phyloP scores from a whole-genome alignment of 2,329 filamentous ascomycete species.

The Aspergillus sp. region DNA sequence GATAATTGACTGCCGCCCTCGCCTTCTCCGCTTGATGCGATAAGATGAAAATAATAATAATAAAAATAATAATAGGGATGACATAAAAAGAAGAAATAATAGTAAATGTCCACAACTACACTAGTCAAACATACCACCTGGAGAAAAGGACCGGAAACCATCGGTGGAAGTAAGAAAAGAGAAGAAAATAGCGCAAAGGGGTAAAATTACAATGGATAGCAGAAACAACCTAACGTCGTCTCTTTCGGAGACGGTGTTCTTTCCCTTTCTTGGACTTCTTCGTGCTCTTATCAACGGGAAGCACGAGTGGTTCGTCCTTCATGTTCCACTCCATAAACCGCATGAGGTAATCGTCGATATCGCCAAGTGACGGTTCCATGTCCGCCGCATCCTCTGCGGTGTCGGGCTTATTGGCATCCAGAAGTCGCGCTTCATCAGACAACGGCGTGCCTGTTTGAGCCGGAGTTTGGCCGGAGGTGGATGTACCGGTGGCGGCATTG shows the following conservation, averaged over 20 bases:
- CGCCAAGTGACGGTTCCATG: slow-evolving; percentile 52
- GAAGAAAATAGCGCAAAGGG: not conserved
- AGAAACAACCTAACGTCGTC: slow-evolving; percentile 29
- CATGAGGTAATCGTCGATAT: slow-evolving; percentile 76
- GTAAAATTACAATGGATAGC: not conserved
- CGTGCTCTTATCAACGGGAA: slow-evolving; percentile 49
- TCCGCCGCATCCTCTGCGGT: slow-evolving; percentile 28
- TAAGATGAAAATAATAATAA: not conserved
- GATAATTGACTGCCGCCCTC: not conserved
- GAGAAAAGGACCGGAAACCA: not conserved
- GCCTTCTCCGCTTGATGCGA: not conserved
- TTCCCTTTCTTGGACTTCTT: slow-evolving; percentile 50
- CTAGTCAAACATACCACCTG: not conserved
- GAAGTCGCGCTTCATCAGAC: slow-evolving; percentile 10
- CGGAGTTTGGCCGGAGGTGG: slow-evolving; percentile 20
- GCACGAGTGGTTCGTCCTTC: slow-evolving; percentile 49
- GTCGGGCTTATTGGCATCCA: slow-evolving; percentile 14
- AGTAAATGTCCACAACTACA: not conserved
- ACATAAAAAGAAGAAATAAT: not conserved
- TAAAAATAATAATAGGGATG: not conserved
- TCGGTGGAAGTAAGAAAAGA: not conserved
- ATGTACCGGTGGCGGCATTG: slow-evolving; percentile 30
- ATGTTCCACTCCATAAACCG: slow-evolving; percentile 63
- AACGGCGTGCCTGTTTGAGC: slow-evolving; percentile 35
- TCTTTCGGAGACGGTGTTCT: slow-evolving; percentile 45